Conservation (phyloP, 164 flowering plant species). For the Chimonanthus salicifolius region DNA sequence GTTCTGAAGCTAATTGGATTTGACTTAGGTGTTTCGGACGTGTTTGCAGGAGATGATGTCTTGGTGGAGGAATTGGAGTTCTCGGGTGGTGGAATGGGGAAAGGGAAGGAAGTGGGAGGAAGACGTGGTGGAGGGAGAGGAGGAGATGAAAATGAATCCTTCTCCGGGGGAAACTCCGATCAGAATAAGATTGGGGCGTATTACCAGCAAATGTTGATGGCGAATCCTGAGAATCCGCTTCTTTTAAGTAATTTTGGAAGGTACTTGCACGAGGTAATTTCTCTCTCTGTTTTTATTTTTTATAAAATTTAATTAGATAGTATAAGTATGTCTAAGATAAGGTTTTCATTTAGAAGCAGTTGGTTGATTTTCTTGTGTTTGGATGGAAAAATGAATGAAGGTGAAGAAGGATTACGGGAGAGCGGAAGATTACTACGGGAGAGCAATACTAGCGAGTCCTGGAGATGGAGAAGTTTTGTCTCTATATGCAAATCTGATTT, state of each 20-base stretch:
- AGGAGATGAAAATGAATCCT: conserved; percentile 20
- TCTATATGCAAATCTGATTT: conserved; percentile 59
- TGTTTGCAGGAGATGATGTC: conserved; percentile 15
- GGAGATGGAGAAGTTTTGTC: conserved; percentile 70
- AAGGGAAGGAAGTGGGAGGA: conserved; percentile 19
- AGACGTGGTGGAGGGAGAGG: conserved; percentile 18
- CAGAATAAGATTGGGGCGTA: conserved; percentile 44
- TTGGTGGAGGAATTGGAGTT: conserved; percentile 26
- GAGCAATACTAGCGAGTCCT: conserved; percentile 68
- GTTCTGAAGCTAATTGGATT: conserved; percentile 1
- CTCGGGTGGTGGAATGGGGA: conserved; percentile 28
- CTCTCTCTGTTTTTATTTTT: neutral
- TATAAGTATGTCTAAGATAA: neutral
- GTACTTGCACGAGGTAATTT: conserved; percentile 69
- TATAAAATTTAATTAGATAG: neutral
- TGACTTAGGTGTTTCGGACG: conserved; percentile 6
- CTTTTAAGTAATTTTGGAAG: conserved; percentile 70
- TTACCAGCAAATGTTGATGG: conserved; percentile 53
- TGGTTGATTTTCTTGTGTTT: neutral
- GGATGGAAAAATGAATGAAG: conserved; percentile 18
- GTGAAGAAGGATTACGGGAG: conserved; percentile 48
- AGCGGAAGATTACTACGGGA: conserved; percentile 76
- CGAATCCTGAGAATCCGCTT: conserved; percentile 57
- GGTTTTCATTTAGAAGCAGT: too few species aligned
- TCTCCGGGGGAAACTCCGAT: conserved; percentile 13